Evolutionary conservation across 129 eudicot species (phyloP), one percentile per base, ranked within the genome.

Genomic region (Deinandra increscens): DNA sequence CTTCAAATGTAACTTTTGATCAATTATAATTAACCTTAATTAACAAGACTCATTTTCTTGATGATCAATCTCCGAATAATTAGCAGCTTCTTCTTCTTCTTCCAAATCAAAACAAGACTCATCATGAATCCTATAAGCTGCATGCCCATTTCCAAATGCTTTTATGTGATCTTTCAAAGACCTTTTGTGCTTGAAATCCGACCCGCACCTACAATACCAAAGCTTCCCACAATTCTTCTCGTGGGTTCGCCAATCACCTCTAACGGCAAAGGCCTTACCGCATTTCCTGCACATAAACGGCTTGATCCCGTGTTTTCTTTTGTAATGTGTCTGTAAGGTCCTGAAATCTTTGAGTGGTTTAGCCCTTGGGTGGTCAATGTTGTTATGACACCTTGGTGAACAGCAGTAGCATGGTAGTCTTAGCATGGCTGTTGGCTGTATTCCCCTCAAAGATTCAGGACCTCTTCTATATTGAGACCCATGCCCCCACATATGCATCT

Each of bases 401-500:
- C 97, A 90, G 51, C 97, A 90, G 65, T 87, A 90, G 84, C 97
- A 87, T 14, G 97, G 97, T 1, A 90, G 84, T 81, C 89, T 79
- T 14, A 90, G 84, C 97, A 90, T 90, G 68, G 91, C 97, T 39
- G 97, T 87, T 65, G 97, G 97, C 26, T 90, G 97, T 65, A 87
- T 83, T 55, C 97, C 97, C 69, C 86, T 78, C 37, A 90, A 70
- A 9, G 97, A 87, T 72, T 90, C 95, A 26, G 97, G 95, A 0
- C 97, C 97, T 82, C 84, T 90, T 68, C 97, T 84, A 59, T 90
- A 90, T 63, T 90, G 91, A 48, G 97, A 91, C 77, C 97, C 97
- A 83, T 91, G 97, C 38, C 97, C 97, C 97, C 97, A 91, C 97
- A 91, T 91, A 78, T 91, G 97, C 97, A 91, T 91, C 95, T 91